Evolutionary conservation across 2,329 filamentous ascomycete genomes (phyloP).

Genomic region (Lachnellula cervina): DNA sequence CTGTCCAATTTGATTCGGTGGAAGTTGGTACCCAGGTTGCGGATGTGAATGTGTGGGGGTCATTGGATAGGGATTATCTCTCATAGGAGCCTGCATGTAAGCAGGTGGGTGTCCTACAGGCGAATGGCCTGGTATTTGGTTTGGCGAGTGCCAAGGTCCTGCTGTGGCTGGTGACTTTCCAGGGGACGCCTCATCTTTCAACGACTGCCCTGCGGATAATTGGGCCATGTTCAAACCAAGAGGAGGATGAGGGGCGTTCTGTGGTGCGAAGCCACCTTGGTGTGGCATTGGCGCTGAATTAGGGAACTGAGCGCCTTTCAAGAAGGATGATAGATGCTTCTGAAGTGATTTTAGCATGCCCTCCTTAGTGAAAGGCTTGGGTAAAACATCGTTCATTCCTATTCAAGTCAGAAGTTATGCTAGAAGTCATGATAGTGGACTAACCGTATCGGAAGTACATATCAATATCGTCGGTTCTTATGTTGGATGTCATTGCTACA

Average conservation of each 20-base stretch:
- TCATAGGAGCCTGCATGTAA: conserved; percentile 27
- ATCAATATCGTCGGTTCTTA: conserved; percentile 90
- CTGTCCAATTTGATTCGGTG: conserved; percentile 18
- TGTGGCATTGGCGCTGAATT: conserved; percentile 21
- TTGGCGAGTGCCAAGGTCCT: conserved; percentile 30
- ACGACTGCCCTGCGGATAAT: conserved; percentile 23
- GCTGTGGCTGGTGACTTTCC: conserved; percentile 31
- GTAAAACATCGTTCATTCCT: conserved; percentile 98
- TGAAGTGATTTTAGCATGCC: conserved; percentile 81
- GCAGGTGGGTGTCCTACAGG: conserved; percentile 23
- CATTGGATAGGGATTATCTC: conserved; percentile 27
- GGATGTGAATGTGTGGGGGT: conserved; percentile 26
- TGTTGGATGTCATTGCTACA: conserved; percentile 98
- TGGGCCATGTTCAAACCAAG: conserved; percentile 29
- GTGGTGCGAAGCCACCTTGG: conserved; percentile 22
- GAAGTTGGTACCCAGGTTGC: conserved; percentile 17
- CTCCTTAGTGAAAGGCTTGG: conserved; percentile 92
- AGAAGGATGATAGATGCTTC: conserved; percentile 79
- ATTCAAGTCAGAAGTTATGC: conserved; percentile 29
- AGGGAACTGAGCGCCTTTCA: conserved; percentile 50
- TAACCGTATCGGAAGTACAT: conserved; percentile 96
- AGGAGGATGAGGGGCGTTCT: conserved; percentile 20
- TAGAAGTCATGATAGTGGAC: conserved; percentile 30
- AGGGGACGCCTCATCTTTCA: conserved; percentile 32
- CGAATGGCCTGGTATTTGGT: conserved; percentile 27